Evolutionary conservation across 768 basidiomycete genomes (phyloP).

Genomic region (Macrolepiota dolichaula): DNA sequence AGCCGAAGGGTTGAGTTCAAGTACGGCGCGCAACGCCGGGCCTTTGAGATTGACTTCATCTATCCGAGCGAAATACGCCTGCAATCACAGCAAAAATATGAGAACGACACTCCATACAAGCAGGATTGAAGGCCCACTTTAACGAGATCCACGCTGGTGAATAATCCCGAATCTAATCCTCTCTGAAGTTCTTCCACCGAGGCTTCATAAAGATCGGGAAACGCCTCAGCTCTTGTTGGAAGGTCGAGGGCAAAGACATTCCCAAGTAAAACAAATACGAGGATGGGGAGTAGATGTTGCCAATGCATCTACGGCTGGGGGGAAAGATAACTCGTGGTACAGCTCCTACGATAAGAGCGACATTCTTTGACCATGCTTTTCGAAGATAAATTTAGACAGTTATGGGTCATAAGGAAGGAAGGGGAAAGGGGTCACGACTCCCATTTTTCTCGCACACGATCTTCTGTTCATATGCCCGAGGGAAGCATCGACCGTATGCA

Average conservation of each 20-base stretch:
- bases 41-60: constrained; percentile 67
- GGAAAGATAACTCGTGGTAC: background rate
- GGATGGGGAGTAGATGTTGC: background rate
- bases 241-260: background rate
- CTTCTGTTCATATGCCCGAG: background rate
- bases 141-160: constrained; percentile 60
- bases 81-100: background rate
- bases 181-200: constrained; percentile 51
- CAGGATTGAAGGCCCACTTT: constrained; percentile 33
- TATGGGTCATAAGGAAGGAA: background rate
- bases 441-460: background rate
- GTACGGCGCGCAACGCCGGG: constrained; percentile 51
- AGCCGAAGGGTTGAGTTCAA: constrained; percentile 55
- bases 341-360: background rate
- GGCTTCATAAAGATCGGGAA: constrained; percentile 62
- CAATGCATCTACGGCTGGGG: background rate
- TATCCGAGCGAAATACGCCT: constrained; percentile 68
- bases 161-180: constrained; percentile 46
- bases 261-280: background rate
- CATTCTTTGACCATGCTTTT: background rate
- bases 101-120: background rate
- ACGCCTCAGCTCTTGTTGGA: background rate
- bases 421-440: background rate
- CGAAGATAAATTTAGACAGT: background rate
- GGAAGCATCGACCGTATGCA: background rate